These are phyloP conservation scores for Ceratocystis colombiana DNA, from an alignment of 2,329 filamentous ascomycete genomes.

Conservation along the genomic window DNA sequence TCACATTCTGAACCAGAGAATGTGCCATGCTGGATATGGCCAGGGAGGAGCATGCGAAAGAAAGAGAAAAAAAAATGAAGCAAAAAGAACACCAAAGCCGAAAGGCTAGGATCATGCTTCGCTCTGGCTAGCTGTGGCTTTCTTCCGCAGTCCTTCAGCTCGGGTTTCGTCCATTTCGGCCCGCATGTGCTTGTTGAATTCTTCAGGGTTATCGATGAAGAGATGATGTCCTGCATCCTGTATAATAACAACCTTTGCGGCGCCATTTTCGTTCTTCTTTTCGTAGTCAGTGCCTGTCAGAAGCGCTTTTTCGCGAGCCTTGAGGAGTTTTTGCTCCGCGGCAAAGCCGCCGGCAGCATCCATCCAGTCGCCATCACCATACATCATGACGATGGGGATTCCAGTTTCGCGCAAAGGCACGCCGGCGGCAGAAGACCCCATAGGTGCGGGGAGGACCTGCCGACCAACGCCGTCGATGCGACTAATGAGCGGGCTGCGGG, in stretches of 20 bases:
- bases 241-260: constrained; percentile 72
- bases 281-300: constrained; percentile 56
- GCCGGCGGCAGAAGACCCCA: constrained; percentile 28
- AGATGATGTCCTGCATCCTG: constrained; percentile 49
- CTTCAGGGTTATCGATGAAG: constrained; percentile 49
- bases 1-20: not conserved
- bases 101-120: not conserved
- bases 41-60: not conserved
- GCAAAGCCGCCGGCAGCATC: constrained; percentile 77
- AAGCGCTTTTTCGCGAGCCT: constrained; percentile 52
- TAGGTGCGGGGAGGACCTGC: constrained; percentile 41
- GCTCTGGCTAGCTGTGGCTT: not conserved
- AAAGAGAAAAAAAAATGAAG: not conserved
- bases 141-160: constrained; percentile 28
- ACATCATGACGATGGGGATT: constrained; percentile 82
- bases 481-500: constrained; percentile 74
- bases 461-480: constrained; percentile 78
- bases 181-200: constrained; percentile 45
- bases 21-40: constrained; percentile 7
- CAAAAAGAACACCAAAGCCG: not conserved
- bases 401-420: constrained; percentile 46
- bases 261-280: constrained; percentile 61
- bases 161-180: constrained; percentile 46
- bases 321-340: constrained; percentile 66
- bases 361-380: constrained; percentile 99